Evolutionary conservation across 75 land plant genomes (phyloP).

Genomic region (Selaginella tamariscina): DNA sequence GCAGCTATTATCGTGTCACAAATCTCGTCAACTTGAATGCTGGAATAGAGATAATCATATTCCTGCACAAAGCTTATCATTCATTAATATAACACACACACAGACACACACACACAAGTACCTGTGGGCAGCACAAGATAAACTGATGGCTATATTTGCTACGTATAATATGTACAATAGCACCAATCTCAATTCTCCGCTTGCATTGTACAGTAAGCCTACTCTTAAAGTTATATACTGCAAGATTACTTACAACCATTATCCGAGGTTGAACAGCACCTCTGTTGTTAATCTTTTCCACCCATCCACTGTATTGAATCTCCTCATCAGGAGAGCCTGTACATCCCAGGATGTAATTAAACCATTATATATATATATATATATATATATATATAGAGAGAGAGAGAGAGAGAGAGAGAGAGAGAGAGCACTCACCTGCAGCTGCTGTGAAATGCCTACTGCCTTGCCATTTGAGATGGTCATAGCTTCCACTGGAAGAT

Average conservation of each 20-base stretch:
- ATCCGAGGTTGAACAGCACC: constrained; percentile 4
- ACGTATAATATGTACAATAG: not conserved
- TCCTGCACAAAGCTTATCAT: not conserved
- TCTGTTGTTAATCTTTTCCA: constrained; percentile 1
- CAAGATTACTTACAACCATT: not conserved
- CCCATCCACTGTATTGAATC: constrained; percentile 13
- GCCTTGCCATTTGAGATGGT: not conserved
- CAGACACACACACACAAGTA: not conserved
- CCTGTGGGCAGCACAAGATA: constrained; percentile 9
- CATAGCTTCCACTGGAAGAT: not conserved
- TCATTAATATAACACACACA: not conserved
- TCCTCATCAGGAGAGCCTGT: constrained; percentile 6
- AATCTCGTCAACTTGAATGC: constrained; percentile 6
- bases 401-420: no score
- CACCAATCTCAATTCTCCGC: constrained; percentile 1
- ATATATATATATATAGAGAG: not conserved
- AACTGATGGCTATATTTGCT: constrained; percentile 12
- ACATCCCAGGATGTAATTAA: not conserved
- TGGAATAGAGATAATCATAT: constrained; percentile 9
- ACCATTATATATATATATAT: not conserved
- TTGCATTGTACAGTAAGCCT: constrained; percentile 3
- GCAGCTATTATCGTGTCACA: not conserved
- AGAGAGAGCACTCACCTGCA: not conserved
- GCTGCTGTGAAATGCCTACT: not conserved
- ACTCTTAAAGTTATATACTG: constrained; percentile 9